phyloP scores from a whole-genome alignment of 2,329 filamentous ascomycete species.

The Mycosphaerelloides madeirae region DNA sequence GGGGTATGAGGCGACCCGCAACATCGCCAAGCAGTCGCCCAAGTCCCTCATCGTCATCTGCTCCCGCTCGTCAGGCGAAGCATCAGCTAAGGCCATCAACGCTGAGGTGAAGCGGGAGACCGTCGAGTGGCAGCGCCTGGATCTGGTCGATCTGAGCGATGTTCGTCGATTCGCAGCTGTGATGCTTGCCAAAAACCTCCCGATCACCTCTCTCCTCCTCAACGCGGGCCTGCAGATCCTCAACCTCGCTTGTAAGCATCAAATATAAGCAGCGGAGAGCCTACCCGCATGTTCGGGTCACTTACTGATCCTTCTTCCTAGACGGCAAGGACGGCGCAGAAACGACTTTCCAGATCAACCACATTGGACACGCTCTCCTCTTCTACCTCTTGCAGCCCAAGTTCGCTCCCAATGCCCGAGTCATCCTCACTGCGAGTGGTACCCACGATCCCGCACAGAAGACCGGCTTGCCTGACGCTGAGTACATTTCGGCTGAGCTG shows the following conservation, averaged over 20 bases:
- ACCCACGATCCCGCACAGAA: constrained; percentile 47
- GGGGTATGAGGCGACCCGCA: constrained; percentile 41
- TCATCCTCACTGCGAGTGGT: constrained; percentile 34
- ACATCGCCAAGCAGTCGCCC: constrained; percentile 40
- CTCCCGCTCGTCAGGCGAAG: constrained; percentile 41
- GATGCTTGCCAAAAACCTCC: constrained; percentile 23
- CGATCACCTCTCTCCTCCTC: constrained; percentile 39
- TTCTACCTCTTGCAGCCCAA: constrained; percentile 18
- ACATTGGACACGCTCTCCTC: constrained; percentile 27
- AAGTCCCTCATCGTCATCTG: constrained; percentile 41
- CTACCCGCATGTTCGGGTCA: too few species aligned
- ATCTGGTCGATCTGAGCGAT: constrained; percentile 48
- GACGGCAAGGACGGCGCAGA: constrained; percentile 34
- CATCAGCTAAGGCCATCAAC: constrained; percentile 44
- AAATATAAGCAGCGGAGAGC: too few species aligned
- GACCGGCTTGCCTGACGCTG: constrained; percentile 39
- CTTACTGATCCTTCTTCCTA: too few species aligned
- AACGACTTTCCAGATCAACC: constrained; percentile 32
- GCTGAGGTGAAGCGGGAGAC: constrained; percentile 38
- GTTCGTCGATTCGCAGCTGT: constrained; percentile 40
- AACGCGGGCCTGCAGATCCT: constrained; percentile 37
- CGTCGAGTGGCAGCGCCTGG: constrained; percentile 43
- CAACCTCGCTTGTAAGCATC: constrained; percentile 17
- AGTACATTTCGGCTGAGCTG: constrained; percentile 43
- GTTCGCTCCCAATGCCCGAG: constrained; percentile 43